Base-by-base conservation (phyloP, 1,139 yeast genomes). In the Pichia sp. region DNA sequence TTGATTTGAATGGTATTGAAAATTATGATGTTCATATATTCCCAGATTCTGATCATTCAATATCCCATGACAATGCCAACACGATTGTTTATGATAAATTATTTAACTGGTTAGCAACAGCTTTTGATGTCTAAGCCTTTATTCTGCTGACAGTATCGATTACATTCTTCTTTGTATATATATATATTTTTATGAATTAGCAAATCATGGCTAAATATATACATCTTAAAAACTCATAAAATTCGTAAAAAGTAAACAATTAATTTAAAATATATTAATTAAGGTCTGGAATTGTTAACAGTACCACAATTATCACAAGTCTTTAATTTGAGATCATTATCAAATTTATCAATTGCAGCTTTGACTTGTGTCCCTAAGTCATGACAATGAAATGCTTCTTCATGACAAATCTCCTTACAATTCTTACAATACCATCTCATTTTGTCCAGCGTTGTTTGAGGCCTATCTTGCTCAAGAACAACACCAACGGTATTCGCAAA, bases 381-480 rank as follows among this genome's bases (percentile, higher is more conserved):
- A 23, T 69, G 64, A 64, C 92, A 83, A 57, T 83, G 80, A 60
- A 90, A 87, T 45, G 75, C 80, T 26, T 70, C 71, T 61, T 87
- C 89, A 58, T 82, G 78, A 2, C 86, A 81, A 11, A 80, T 68
- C 27, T 75, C 73, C 49, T 67, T 68, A 65, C 97, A 90, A 11
- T 70, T 69, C 20, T 74, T 65, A 58, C 97, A 90, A 63, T 89
- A 90, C 97, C 97, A 89, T 57, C 96, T 73, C 56, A 59, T 45
- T 39, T 56, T 53, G 43, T 59, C 62, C 16, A 43, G 71, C 32
- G 76, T 68, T 2, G 76, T 86, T 45, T 68, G 67, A 0, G 96
- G 96, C 53, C 97, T 73, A 59, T 87, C 96, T 63, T 89, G 96
- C 59, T 90, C 97, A n/a, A 90, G 86, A 6, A 90, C 97, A 40